These are phyloP conservation scores for Bauhinia variegata DNA, from an alignment of 306 rosid genomes.

Conservation along the genomic window DNA sequence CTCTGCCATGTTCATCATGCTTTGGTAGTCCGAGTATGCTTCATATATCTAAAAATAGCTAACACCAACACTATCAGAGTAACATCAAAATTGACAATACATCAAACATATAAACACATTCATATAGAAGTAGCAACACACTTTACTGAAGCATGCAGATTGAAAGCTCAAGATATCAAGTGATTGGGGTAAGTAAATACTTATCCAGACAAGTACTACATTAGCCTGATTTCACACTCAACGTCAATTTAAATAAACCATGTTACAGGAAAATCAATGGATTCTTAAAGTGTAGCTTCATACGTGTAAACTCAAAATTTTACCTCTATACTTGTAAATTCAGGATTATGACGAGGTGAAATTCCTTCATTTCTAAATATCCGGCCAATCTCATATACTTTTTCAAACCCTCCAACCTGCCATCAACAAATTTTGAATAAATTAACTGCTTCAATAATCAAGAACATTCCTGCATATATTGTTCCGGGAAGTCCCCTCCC, in stretches of 20 bases:
- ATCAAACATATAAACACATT: slow-evolving; percentile 13
- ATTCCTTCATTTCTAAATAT: slow-evolving; percentile 98
- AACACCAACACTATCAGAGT: slow-evolving; percentile 53
- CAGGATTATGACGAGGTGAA: slow-evolving; percentile 98
- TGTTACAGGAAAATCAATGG: slow-evolving; percentile 14
- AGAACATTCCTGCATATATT: slow-evolving; percentile 1
- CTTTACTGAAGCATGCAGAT: slow-evolving; percentile 22
- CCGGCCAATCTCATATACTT: slow-evolving; percentile 93
- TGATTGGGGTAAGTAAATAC: slow-evolving; percentile 23
- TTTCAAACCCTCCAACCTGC: slow-evolving; percentile 97
- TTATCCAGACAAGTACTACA: slow-evolving; percentile 13
- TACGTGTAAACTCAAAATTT: slow-evolving; percentile 2
- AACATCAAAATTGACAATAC: slow-evolving; percentile 30
- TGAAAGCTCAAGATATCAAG: slow-evolving; percentile 12
- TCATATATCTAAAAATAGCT: slow-evolving; percentile 83
- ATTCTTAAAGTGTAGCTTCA: slow-evolving; percentile 14
- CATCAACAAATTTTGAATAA: slow-evolving; percentile 33
- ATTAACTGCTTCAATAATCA: slow-evolving; percentile 27
- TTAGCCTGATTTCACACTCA: slow-evolving; percentile 2
- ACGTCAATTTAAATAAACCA: slow-evolving; percentile 23
- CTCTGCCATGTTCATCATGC: slow-evolving; percentile 97
- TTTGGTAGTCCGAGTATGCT: slow-evolving; percentile 96
- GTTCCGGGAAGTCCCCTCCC: slow-evolving; percentile 6
- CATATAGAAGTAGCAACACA: slow-evolving; percentile 20
- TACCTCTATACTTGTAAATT: slow-evolving; percentile 98